Evolutionary conservation across 345 rosid species (phyloP).

Genomic region (Angophora floribunda): DNA sequence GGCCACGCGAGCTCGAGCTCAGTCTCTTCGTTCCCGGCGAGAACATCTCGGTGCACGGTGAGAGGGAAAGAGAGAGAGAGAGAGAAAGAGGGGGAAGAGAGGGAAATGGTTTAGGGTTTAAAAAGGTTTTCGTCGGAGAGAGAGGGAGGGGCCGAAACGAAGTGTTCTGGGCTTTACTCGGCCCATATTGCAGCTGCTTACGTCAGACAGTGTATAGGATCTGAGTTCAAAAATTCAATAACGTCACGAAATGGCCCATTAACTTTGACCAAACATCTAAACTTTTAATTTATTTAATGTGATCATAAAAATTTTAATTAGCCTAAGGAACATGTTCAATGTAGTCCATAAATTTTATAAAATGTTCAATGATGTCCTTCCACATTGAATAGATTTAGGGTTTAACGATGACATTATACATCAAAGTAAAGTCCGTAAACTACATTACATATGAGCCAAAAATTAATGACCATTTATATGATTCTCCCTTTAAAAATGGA

Average conservation of each 20-base stretch:
- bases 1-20: slow-evolving; percentile 30
- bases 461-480: rapidly evolving
- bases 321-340: too few species aligned
- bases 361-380: rapidly evolving
- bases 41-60: slow-evolving; percentile 35
- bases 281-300: not conserved
- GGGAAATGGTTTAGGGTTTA: slow-evolving; percentile 5
- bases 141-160: not conserved
- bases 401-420: rapidly evolving
- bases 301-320: rapidly evolving
- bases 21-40: slow-evolving; percentile 59
- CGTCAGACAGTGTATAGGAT: not conserved
- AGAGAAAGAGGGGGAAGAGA: not conserved
- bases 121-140: not conserved
- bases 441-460: rapidly evolving
- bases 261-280: not conserved
- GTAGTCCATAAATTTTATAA: too few species aligned
- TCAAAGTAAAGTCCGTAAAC: rapidly evolving
- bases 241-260: rapidly evolving
- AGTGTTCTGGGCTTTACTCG: not conserved
- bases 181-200: not conserved
- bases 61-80: not conserved
- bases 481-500: not conserved
- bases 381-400: too few species aligned
- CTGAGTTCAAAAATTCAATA: not conserved